A percentile compares a stretch with the other conserved stretches of the same genome.
Evolutionary conservation across 2,329 filamentous ascomycete species (phyloP).

Genomic region (Cercospora sp.): DNA sequence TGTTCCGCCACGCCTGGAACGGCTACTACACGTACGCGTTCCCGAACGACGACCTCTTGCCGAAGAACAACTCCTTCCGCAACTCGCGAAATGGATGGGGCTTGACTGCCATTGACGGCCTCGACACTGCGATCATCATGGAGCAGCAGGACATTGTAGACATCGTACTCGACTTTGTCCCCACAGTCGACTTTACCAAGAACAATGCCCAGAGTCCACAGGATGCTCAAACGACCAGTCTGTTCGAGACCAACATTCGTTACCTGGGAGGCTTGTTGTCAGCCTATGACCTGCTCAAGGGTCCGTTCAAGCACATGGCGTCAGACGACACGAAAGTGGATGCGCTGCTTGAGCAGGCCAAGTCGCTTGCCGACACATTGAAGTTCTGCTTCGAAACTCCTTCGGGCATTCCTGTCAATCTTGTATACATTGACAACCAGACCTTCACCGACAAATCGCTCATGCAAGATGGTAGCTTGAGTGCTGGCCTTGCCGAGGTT

Average conservation of each 20-base stretch:
- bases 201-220: constrained; percentile 39
- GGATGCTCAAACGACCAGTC: constrained; percentile 46
- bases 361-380: constrained; percentile 68
- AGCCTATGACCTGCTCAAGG: constrained; percentile 71
- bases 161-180: constrained; percentile 69
- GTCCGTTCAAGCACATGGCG: constrained; percentile 51
- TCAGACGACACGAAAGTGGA: constrained; percentile 50
- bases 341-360: constrained; percentile 65
- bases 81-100: constrained; percentile 84
- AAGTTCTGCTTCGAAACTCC: constrained; percentile 77
- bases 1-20: constrained; percentile 69
- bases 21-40: constrained; percentile 49
- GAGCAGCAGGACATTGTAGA: constrained; percentile 65
- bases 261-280: constrained; percentile 81
- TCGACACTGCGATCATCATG: constrained; percentile 80
- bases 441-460: constrained; percentile 25
- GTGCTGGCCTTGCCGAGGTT: constrained; percentile 72
- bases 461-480: constrained; percentile 49
- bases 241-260: constrained; percentile 90
- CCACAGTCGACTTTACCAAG: constrained; percentile 67
- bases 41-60: constrained; percentile 61
- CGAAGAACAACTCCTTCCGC: constrained; percentile 62
- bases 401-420: constrained; percentile 72
- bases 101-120: constrained; percentile 75
- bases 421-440: constrained; percentile 57